Percentiles rank a stretch among this genome's conserved stretches.
phyloP scores from a whole-genome alignment of 371 early-diverging fungal genomes.

The Lichtheimia ornata region DNA sequence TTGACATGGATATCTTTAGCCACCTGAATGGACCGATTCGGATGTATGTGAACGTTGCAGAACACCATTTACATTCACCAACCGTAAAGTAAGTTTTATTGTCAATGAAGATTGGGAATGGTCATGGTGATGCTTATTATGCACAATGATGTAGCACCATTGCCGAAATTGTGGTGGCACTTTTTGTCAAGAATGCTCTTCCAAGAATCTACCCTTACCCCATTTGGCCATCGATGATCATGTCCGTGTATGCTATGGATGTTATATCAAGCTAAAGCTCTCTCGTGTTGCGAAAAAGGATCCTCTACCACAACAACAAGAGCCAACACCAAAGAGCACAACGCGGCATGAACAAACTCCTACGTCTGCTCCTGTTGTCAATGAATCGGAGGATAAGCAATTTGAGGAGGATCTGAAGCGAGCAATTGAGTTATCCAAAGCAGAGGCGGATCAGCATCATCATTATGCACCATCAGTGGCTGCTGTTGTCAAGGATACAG shows the following conservation, averaged over 20 bases:
- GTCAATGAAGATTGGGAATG: background rate
- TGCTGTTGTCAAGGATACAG: slow-evolving; percentile 11
- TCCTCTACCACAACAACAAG: slow-evolving; percentile 9
- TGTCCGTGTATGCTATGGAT: slow-evolving; percentile 94
- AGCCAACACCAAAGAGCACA: slow-evolving; percentile 7
- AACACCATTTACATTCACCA: slow-evolving; percentile 86
- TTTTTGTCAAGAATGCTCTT: slow-evolving; percentile 90
- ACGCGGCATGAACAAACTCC: slow-evolving; percentile 11
- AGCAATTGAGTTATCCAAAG: slow-evolving; percentile 86
- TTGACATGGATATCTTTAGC: slow-evolving; percentile 40
- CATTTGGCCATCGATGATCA: slow-evolving; percentile 84
- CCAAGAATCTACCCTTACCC: slow-evolving; percentile 79
- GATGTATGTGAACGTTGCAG: slow-evolving; percentile 92
- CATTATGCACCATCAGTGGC: slow-evolving; percentile 10
- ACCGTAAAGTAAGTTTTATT: slow-evolving; percentile 69
- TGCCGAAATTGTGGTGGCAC: slow-evolving; percentile 95
- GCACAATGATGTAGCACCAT: slow-evolving; percentile 69
- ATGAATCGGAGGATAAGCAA: slow-evolving; percentile 43
- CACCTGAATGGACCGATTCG: slow-evolving; percentile 95
- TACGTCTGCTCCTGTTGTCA: background rate
- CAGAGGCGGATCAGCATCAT: slow-evolving; percentile 67
- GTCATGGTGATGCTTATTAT: background rate
- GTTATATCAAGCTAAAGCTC: slow-evolving; percentile 71
- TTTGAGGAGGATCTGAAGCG: slow-evolving; percentile 81
- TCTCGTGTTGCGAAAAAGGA: slow-evolving; percentile 26